A percentile compares a stretch with the other conserved stretches of the same genome.
These are phyloP conservation scores for Aspergillus taichungensis DNA, from an alignment of 495 filamentous ascomycete genomes.

Conservation along the genomic window DNA sequence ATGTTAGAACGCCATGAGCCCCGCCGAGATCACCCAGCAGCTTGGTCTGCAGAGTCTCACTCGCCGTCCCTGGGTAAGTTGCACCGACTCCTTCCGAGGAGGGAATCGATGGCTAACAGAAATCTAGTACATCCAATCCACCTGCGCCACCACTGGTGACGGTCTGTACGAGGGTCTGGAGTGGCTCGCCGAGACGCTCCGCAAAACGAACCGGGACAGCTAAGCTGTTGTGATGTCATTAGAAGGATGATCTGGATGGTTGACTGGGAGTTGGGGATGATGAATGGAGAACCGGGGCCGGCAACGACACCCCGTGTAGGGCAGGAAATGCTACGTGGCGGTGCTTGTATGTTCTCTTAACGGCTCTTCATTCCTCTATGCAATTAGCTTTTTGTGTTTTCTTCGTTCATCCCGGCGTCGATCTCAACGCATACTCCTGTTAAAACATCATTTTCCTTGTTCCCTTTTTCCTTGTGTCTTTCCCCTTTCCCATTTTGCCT, in stretches of 20 bases:
- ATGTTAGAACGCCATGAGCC: slow-evolving; percentile 93
- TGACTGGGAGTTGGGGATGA: slow-evolving; percentile 37
- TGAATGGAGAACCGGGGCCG: slow-evolving; percentile 31
- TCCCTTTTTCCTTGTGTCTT: slow-evolving; percentile 1
- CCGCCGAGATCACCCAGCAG: slow-evolving; percentile 99
- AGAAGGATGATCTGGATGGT: slow-evolving; percentile 35
- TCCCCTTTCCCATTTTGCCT: slow-evolving; percentile 1
- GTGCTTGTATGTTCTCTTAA: slow-evolving; percentile 33
- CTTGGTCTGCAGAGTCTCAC: slow-evolving; percentile 97
- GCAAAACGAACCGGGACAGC: slow-evolving; percentile 71
- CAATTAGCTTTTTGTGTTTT: slow-evolving; percentile 36
- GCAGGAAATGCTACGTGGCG: slow-evolving; percentile 25
- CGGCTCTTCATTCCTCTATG: slow-evolving; percentile 36
- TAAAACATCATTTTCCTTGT: slow-evolving; percentile 6
- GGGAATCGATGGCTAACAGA: slow-evolving; percentile 1
- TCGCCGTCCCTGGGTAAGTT: slow-evolving; percentile 94
- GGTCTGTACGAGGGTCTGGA: slow-evolving; percentile 99
- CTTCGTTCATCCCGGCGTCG: slow-evolving; percentile 32
- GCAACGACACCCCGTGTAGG: slow-evolving; percentile 21
- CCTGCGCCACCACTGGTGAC: slow-evolving; percentile 97
- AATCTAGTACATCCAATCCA: slow-evolving; percentile 95
- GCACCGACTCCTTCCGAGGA: not conserved
- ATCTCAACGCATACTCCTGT: slow-evolving; percentile 18
- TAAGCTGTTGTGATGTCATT: slow-evolving; percentile 45
- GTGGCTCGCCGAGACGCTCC: slow-evolving; percentile 93